Base-by-base conservation (phyloP, 139 green algal genomes). In the Coccomyxa sp. region DNA sequence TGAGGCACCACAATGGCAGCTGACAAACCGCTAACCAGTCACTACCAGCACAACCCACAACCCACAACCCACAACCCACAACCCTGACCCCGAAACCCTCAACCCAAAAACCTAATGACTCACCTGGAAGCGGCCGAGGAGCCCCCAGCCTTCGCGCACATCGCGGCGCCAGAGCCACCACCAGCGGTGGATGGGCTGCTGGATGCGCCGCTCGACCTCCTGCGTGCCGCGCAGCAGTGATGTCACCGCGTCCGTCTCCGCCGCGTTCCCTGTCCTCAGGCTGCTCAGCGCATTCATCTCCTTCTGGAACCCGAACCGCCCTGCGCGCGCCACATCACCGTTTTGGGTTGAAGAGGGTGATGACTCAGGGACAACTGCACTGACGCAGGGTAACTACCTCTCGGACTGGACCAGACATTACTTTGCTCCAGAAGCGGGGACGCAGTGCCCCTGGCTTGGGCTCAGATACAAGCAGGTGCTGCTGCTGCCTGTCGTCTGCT, bases 271-370 rank as follows among this genome's bases (percentile, higher is more conserved):
- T 30, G 13, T 31, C 76, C 14, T 60, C 76, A 80, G 76, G 57
- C 51, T 68, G 18, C 32, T 45, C 77, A 81, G 51, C 18, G 77
- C 77, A 11, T 68, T 68, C 77, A 81, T 81, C n/a, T 81, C 77
- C 51, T 71, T 74, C 51, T 81, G 14, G 25, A 81, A 81, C 25
- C 77, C 77, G 38, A 81, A 67, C 18, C 32, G 17, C 18, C 77
- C 77, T 81, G 77, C 77, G 27, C 71, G 66, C 66, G 4, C 21
- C 66, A 74, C 21, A 23, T 27, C 1, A 74, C 38, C 9, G 23
- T 74, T 10, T 74, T 74, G 66, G 21, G 16, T 71, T 71, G 63
- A 51, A 51, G 38, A 51, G 3, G 38, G 7, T 51, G 38, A 51
- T 11, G 7, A 51, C 38, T 51, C 38, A 7, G 38, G 38, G 38